phyloP scores from a whole-genome alignment of 2,329 filamentous ascomycete genomes.

The Trichophyton benhamiae region DNA sequence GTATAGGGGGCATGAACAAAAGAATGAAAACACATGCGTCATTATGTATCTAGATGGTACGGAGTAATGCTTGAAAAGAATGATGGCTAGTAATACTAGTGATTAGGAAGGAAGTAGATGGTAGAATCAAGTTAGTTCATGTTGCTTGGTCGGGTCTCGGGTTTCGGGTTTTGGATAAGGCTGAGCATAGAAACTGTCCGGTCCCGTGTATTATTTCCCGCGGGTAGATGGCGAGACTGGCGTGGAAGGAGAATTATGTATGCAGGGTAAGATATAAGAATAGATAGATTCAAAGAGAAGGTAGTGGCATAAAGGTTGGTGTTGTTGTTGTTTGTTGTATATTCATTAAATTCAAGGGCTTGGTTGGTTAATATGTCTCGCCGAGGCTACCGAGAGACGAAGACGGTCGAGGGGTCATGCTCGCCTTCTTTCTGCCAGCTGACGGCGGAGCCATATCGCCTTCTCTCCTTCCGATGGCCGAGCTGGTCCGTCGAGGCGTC shows the following conservation, averaged over 20 bases:
- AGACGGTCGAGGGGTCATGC: not conserved
- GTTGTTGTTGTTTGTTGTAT: not conserved
- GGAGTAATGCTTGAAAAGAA: not conserved
- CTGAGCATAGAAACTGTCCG: not conserved
- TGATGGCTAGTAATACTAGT: not conserved
- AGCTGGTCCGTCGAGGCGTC: slow-evolving; percentile 25
- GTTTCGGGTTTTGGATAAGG: not conserved
- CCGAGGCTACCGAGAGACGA: slow-evolving; percentile 7
- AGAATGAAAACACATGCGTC: slow-evolving; percentile 1
- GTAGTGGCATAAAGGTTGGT: not conserved
- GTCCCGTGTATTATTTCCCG: not conserved
- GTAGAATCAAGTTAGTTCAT: not conserved
- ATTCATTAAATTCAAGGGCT: not conserved
- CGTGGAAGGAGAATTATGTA: not conserved
- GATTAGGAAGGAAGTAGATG: not conserved
- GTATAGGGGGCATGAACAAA: not conserved
- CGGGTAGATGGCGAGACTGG: not conserved
- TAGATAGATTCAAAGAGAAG: not conserved
- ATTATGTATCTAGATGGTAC: slow-evolving; percentile 2
- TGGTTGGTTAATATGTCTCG: slow-evolving; percentile 10
- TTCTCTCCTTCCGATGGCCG: slow-evolving; percentile 23
- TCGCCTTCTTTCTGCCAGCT: slow-evolving; percentile 19
- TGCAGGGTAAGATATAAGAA: not conserved
- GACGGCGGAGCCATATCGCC: slow-evolving; percentile 39
- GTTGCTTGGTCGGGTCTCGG: not conserved